Base-by-base conservation (phyloP, 2,329 filamentous ascomycete genomes). In the Diaporthe citrichinensis region DNA sequence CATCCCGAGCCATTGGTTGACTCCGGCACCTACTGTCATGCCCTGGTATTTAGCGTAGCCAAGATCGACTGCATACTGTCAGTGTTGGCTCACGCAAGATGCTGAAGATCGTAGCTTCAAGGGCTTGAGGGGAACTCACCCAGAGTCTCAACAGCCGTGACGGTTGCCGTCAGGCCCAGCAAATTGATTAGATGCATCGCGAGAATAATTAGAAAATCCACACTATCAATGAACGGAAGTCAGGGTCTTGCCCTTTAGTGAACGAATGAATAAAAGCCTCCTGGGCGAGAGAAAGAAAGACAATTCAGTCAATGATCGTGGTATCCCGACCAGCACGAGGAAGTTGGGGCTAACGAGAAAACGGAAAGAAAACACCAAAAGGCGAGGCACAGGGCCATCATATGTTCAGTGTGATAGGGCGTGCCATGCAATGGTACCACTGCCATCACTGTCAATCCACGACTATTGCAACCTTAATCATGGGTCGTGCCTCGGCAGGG, bases 11-110 rank as follows among this genome's bases (percentile, higher is more conserved):
- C 73, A 74, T 23, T 74, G 73, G 25, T 74, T 74, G 14, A 74
- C 73, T 0, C 73, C 73, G 7, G 59, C 61, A 2, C 55, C 73
- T 14, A 74, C 57, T 20, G 73, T 74, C 9, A 4, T 39, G 15
- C 73, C 73, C n/a, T 74, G 73, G 20, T 74, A 74, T n/a, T 41
- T 53, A 23, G 73, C 73, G 39, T 74, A 74, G 4, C 67, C 73
- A 8, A 74, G 73, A 34, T 74, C 73, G 44, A 74, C 73, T 74
- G 7, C 46, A 36, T 5, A 23, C 1, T 61, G 41, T 51, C 36
- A 55, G 49, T 25, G 7, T n/a, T 1, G 23, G 14, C 15, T 2
- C 59, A 23, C 4, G 59, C 17, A 20, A 31, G 31, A 20, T 39
- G 31, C 14, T 6, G 28, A 4, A 10, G 12, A 20, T 39, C 1